phyloP scores from a whole-genome alignment of 768 basidiomycete genomes.

The Leucocoprinus leucothites region DNA sequence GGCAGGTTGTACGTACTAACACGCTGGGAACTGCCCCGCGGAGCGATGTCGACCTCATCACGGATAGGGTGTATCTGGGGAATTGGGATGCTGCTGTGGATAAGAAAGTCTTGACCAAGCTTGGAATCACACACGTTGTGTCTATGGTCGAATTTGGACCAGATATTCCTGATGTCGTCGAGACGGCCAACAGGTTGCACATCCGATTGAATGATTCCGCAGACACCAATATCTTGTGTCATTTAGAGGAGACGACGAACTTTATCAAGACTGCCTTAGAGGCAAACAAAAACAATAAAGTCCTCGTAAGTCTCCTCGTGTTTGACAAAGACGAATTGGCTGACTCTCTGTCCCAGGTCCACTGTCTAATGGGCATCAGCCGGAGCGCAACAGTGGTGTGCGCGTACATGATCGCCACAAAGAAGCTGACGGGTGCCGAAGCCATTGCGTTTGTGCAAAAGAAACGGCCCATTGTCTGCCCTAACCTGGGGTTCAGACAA shows the following conservation, averaged over 20 bases:
- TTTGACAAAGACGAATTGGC: background rate
- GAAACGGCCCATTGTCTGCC: slow-evolving; percentile 57
- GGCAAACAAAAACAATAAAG: slow-evolving; percentile 32
- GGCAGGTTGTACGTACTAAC: slow-evolving; percentile 21
- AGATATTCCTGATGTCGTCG: slow-evolving; percentile 41
- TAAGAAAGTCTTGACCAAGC: slow-evolving; percentile 39
- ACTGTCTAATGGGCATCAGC: slow-evolving; percentile 74
- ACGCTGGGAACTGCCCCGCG: slow-evolving; percentile 7
- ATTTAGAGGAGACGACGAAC: slow-evolving; percentile 33
- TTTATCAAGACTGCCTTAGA: slow-evolving; percentile 32
- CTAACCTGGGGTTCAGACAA: slow-evolving; percentile 63
- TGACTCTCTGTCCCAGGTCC: slow-evolving; percentile 45
- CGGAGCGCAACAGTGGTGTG: slow-evolving; percentile 74
- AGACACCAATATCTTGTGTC: slow-evolving; percentile 28
- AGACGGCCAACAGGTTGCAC: slow-evolving; percentile 42
- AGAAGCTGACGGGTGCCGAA: slow-evolving; percentile 47
- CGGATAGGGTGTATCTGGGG: slow-evolving; percentile 58
- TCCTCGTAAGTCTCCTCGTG: slow-evolving; percentile 26
- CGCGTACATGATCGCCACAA: slow-evolving; percentile 62
- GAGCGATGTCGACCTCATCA: slow-evolving; percentile 35
- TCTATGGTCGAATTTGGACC: slow-evolving; percentile 57
- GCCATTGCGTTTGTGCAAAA: slow-evolving; percentile 53
- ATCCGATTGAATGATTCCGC: slow-evolving; percentile 34
- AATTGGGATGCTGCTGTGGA: slow-evolving; percentile 56
- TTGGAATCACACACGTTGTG: slow-evolving; percentile 74